Percentiles rank a stretch among this genome's conserved stretches.
These are phyloP conservation scores for Acanthamoeba lenticulata DNA, from an alignment of 208 protist species.

Conservation along the genomic window DNA sequence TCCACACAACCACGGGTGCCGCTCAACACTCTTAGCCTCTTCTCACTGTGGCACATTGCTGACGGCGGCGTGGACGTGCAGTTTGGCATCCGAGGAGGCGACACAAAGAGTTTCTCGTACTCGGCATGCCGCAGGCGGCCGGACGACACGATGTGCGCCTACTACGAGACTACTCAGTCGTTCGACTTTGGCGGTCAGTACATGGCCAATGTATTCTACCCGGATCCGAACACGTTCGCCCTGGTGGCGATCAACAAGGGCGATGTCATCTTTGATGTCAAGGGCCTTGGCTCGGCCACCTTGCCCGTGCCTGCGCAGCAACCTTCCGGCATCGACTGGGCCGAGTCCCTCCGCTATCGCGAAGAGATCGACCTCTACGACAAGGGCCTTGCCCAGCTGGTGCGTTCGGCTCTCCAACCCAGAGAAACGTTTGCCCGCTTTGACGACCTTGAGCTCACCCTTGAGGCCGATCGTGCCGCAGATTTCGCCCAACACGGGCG, in stretches of 20 bases:
- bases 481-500: constrained; percentile 42
- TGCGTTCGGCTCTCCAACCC: not conserved
- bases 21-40: not conserved
- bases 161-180: constrained; percentile 24
- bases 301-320: not conserved
- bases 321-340: constrained; percentile 10
- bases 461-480: not conserved
- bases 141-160: constrained; percentile 10
- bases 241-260: constrained; percentile 47
- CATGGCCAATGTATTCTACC: constrained; percentile 10
- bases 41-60: not conserved
- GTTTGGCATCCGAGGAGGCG: not conserved
- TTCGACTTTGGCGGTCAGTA: constrained; percentile 51
- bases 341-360: not conserved
- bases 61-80: not conserved
- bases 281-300: not conserved
- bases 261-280: not conserved
- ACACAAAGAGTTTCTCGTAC: not conserved
- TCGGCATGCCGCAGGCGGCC: not conserved
- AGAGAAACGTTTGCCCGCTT: no score
- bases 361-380: not conserved
- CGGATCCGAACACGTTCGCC: not conserved
- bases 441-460: no score
- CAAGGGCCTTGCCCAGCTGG: constrained; percentile 25
- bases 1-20: not conserved